Percentiles rank a stretch among this genome's conserved stretches.
phyloP scores from a whole-genome alignment of 495 filamentous ascomycete species.

The Hypoxylon perforatum region DNA sequence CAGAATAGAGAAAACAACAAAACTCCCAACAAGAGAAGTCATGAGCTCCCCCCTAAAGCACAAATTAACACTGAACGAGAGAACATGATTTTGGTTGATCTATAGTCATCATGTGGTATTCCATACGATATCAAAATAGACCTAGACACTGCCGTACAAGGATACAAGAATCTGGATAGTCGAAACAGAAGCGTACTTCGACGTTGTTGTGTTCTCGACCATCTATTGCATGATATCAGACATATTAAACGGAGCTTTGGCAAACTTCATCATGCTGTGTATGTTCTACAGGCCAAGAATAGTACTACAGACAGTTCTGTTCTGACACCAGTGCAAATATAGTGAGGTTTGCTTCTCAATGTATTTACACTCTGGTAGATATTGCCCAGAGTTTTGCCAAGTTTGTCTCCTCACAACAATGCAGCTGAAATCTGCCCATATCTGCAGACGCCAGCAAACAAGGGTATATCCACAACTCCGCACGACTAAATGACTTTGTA shows the following conservation, averaged over 20 bases:
- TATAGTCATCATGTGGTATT: neutral
- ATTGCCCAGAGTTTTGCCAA: neutral
- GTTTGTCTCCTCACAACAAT: constrained; percentile 14
- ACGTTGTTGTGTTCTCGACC: constrained; percentile 7
- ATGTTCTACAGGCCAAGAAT: neutral
- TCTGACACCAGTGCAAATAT: neutral
- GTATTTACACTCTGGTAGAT: neutral
- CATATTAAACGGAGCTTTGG: neutral
- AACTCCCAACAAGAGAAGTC: neutral
- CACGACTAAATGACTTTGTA: neutral
- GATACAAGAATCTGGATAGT: neutral
- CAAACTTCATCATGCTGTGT: constrained; percentile 1
- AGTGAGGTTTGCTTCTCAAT: constrained; percentile 25
- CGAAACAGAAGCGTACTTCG: constrained; percentile 7
- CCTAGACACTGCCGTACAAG: neutral
- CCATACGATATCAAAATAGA: neutral
- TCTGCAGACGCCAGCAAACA: constrained; percentile 14
- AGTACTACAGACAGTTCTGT: neutral
- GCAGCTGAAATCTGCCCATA: neutral
- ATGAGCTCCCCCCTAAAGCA: neutral
- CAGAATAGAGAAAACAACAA: neutral
- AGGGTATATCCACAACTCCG: neutral
- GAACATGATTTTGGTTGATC: neutral
- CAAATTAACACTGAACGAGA: neutral
- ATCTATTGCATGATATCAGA: constrained; percentile 1